Conservation (phyloP, 768 basidiomycete genomes). For the Gyrodon lividus region DNA sequence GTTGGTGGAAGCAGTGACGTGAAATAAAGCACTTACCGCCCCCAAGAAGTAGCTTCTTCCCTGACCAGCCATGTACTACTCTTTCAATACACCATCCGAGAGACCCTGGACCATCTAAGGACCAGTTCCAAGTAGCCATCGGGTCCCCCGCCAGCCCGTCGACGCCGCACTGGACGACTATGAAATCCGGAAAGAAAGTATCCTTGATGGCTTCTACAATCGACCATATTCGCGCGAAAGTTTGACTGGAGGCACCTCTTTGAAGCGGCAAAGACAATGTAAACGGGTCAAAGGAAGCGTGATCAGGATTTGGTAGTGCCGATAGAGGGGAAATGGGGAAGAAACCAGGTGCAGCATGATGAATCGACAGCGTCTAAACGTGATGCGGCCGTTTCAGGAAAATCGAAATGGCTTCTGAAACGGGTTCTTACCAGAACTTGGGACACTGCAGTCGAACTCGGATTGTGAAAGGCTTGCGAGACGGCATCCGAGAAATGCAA, state of each 20-base stretch:
- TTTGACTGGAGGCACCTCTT: slow-evolving; percentile 63
- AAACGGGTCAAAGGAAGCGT: slow-evolving; percentile 47
- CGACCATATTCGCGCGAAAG: slow-evolving; percentile 64
- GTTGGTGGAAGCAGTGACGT: not conserved
- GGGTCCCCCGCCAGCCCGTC: slow-evolving; percentile 88
- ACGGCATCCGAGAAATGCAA: slow-evolving; percentile 91
- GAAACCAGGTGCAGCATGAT: slow-evolving; percentile 81
- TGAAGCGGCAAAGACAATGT: slow-evolving; percentile 80
- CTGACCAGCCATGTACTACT: slow-evolving; percentile 53
- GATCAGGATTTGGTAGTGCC: slow-evolving; percentile 40
- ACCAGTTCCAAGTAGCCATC: slow-evolving; percentile 72
- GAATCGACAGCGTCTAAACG: slow-evolving; percentile 78
- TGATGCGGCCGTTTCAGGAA: not conserved
- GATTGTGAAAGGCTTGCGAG: slow-evolving; percentile 65
- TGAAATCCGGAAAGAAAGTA: slow-evolving; percentile 70
- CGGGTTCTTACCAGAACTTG: slow-evolving; percentile 46
- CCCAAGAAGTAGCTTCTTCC: slow-evolving; percentile 69
- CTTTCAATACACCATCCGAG: slow-evolving; percentile 66
- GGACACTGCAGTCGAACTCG: slow-evolving; percentile 33
- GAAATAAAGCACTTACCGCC: slow-evolving; percentile 49
- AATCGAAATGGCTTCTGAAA: not conserved
- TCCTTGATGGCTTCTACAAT: slow-evolving; percentile 58
- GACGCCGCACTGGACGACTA: slow-evolving; percentile 83
- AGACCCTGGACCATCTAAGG: slow-evolving; percentile 55
- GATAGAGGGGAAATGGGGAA: slow-evolving; percentile 66